These are phyloP conservation scores for Mariannaea sp. DNA, from an alignment of 2,329 filamentous ascomycete genomes.

Conservation along the genomic window DNA sequence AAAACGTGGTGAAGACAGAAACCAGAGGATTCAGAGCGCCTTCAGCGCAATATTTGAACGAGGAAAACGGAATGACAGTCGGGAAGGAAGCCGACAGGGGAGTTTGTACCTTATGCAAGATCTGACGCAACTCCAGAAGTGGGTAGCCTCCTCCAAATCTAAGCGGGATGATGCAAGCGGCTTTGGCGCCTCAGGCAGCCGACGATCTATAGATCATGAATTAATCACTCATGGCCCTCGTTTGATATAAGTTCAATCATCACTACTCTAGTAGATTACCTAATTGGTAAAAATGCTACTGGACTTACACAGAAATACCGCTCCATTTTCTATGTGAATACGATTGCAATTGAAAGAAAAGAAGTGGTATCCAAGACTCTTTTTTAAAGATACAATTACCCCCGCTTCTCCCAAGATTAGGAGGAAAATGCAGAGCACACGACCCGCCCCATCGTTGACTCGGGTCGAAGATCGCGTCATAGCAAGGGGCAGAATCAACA, in stretches of 20 bases:
- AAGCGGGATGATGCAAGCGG: slow-evolving; percentile 37
- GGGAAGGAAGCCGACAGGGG: neutral
- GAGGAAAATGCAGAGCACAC: slow-evolving; percentile 7
- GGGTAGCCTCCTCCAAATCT: slow-evolving; percentile 24
- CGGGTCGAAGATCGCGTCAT: slow-evolving; percentile 25
- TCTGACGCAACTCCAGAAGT: slow-evolving; percentile 26
- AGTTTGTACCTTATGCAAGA: slow-evolving; percentile 18
- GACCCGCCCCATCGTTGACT: slow-evolving; percentile 17
- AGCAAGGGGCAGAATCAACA: slow-evolving; percentile 24
- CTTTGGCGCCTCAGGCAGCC: slow-evolving; percentile 38
- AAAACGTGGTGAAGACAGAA: slow-evolving; percentile 23
- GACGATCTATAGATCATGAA: slow-evolving; percentile 29
- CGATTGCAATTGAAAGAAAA: too few species aligned
- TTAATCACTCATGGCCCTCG: slow-evolving; percentile 9
- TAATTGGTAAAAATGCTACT: neutral
- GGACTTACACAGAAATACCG: too few species aligned
- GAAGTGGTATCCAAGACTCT: too few species aligned
- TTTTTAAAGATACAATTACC: too few species aligned
- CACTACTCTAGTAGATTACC: neutral
- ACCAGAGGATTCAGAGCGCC: slow-evolving; percentile 18
- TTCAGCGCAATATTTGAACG: slow-evolving; percentile 18
- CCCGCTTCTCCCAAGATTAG: too few species aligned
- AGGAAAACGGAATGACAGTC: slow-evolving; percentile 7
- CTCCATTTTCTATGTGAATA: too few species aligned
- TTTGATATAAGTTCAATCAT: neutral